Conservation (phyloP, 1,284 basidiomycete genomes). For the Phellopilus nigrolimitatus region DNA sequence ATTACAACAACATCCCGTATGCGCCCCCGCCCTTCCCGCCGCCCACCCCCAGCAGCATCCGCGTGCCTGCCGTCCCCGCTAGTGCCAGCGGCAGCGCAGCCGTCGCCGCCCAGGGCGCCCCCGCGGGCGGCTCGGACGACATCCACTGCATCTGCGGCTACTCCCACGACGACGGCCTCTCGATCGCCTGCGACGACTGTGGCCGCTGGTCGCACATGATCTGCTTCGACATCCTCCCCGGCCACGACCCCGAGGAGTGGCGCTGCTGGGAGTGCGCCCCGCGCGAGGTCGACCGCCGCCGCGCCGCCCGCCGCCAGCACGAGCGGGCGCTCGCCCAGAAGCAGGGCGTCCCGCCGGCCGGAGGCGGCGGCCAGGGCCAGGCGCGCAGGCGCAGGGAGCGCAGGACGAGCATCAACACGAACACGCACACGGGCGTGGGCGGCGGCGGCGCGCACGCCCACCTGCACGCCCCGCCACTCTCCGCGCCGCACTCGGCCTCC, state of each 20-base stretch:
- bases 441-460: no score
- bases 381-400: constrained; percentile 17
- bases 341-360: constrained; percentile 36
- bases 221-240: constrained; percentile 73
- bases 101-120: not conserved
- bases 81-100: constrained; percentile 20
- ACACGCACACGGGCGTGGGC: no score
- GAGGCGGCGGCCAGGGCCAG: constrained; percentile 24
- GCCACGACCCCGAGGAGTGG: constrained; percentile 68
- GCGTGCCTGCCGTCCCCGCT: constrained; percentile 23
- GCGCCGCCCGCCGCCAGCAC: constrained; percentile 1
- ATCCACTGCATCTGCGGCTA: constrained; percentile 73
- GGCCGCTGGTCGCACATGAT: constrained; percentile 87
- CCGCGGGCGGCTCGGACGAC: constrained; percentile 35
- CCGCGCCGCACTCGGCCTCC: constrained; percentile 11
- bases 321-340: constrained; percentile 42
- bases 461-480: not conserved
- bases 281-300: constrained; percentile 33
- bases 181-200: constrained; percentile 88
- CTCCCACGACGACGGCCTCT: constrained; percentile 84
- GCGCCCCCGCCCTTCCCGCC: constrained; percentile 9
- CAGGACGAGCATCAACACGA: not conserved
- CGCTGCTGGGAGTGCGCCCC: constrained; percentile 59
- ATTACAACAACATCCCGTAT: not conserved
- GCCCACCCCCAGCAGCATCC: constrained; percentile 22